Conservation (phyloP, 2,329 filamentous ascomycete genomes). For the Cyclaneusma minus region DNA sequence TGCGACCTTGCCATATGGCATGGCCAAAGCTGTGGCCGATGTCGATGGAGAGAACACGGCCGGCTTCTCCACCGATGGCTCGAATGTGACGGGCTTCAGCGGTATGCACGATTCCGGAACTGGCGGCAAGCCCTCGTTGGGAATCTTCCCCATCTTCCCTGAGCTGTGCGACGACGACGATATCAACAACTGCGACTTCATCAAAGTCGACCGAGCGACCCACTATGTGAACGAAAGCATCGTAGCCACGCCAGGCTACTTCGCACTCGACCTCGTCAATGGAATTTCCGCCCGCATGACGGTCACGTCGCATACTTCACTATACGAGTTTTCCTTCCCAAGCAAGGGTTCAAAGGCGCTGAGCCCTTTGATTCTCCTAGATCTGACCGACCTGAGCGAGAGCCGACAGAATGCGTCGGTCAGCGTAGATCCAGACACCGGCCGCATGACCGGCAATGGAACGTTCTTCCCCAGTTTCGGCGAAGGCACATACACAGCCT, state of each 20-base stretch:
- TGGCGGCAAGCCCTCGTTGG: constrained; percentile 41
- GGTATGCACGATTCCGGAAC: constrained; percentile 29
- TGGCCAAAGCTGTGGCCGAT: constrained; percentile 36
- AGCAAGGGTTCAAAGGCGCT: constrained; percentile 16
- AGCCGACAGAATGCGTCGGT: constrained; percentile 42
- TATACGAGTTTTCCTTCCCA: constrained; percentile 52
- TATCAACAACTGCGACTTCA: constrained; percentile 45
- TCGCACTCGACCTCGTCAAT: constrained; percentile 41
- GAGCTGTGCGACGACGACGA: constrained; percentile 47
- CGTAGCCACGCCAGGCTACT: constrained; percentile 47
- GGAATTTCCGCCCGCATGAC: constrained; percentile 52
- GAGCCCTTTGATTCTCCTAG: constrained; percentile 47
- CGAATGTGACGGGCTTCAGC: constrained; percentile 17
- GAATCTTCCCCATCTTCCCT: constrained; percentile 60
- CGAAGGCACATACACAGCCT: constrained; percentile 38
- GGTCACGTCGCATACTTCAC: constrained; percentile 43
- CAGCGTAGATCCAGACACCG: constrained; percentile 35
- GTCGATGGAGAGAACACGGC: constrained; percentile 37
- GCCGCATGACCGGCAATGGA: constrained; percentile 46
- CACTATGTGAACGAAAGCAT: constrained; percentile 28
- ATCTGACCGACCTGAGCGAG: constrained; percentile 47
- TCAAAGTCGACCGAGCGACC: constrained; percentile 29
- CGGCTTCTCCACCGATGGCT: constrained; percentile 35
- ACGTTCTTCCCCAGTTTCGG: constrained; percentile 51
- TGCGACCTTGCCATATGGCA: constrained; percentile 35